Evolutionary conservation across 257 asterid genomes (phyloP).

Genomic region (Sherardia arvensis): DNA sequence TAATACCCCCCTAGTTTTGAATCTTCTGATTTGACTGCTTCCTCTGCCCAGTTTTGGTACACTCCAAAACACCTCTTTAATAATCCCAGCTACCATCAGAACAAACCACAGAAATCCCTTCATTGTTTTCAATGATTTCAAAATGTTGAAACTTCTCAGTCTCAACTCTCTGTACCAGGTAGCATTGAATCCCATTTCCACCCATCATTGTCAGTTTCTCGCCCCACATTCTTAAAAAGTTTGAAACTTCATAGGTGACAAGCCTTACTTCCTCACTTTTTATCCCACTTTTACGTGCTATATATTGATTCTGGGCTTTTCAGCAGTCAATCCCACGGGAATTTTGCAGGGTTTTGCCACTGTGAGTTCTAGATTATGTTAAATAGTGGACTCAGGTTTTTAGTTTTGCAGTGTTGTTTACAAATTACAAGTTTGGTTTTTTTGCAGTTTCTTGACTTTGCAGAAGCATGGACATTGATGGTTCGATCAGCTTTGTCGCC

Average conservation of each 20-base stretch:
- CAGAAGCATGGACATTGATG: conserved; percentile 26
- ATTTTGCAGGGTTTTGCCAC: conserved; percentile 3
- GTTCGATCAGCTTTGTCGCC: conserved; percentile 33
- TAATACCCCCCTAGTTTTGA: background rate
- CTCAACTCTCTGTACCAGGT: background rate
- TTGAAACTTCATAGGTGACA: background rate
- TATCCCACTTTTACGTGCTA: background rate
- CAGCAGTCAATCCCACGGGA: background rate
- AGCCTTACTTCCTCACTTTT: background rate
- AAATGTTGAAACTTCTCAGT: conserved; percentile 1
- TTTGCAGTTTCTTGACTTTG: background rate
- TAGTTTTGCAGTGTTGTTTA: background rate
- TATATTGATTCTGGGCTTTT: background rate
- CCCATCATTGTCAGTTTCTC: background rate
- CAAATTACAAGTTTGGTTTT: background rate
- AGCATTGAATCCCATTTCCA: background rate
- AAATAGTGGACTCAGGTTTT: background rate
- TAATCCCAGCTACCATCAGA: background rate
- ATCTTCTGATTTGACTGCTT: background rate
- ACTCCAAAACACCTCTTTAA: background rate
- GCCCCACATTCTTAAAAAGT: background rate
- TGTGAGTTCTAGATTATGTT: background rate
- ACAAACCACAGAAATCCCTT: background rate
- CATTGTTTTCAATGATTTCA: background rate
- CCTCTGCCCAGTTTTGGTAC: background rate